Evolutionary conservation across 805 yeast species (phyloP).

Genomic region (Suhomyces sp.): DNA sequence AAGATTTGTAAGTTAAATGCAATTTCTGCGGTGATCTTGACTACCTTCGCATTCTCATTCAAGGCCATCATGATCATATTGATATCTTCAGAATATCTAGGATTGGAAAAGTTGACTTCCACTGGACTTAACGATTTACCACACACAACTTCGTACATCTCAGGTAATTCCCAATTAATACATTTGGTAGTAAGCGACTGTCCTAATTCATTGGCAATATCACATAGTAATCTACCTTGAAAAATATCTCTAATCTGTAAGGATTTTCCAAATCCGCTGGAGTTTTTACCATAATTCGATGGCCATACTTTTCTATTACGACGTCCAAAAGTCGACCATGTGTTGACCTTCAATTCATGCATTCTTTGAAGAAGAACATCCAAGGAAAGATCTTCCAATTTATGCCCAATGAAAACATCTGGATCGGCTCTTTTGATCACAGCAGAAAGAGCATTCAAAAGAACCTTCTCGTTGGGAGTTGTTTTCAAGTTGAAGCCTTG

Average conservation of each 20-base stretch:
- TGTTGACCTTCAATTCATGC: slow-evolving; percentile 66
- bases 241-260: slow-evolving; percentile 65
- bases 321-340: slow-evolving; percentile 85
- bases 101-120: slow-evolving; percentile 72
- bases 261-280: slow-evolving; percentile 45
- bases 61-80: slow-evolving; percentile 66
- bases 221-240: slow-evolving; percentile 87
- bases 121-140: slow-evolving; percentile 57
- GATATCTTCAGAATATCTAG: slow-evolving; percentile 66
- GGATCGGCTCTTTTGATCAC: slow-evolving; percentile 77
- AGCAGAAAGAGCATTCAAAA: slow-evolving; percentile 74
- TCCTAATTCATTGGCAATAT: slow-evolving; percentile 92
- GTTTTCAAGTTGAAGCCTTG: slow-evolving; percentile 51
- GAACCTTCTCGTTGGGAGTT: slow-evolving; percentile 70
- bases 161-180: slow-evolving; percentile 90
- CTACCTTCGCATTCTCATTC: slow-evolving; percentile 64
- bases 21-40: slow-evolving; percentile 70
- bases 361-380: slow-evolving; percentile 81
- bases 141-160: slow-evolving; percentile 84
- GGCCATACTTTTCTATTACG: slow-evolving; percentile 78
- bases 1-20: slow-evolving; percentile 82
- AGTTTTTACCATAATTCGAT: slow-evolving; percentile 58
- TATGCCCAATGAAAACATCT: slow-evolving; percentile 86
- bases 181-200: slow-evolving; percentile 88
- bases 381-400: slow-evolving; percentile 72